Evolutionary conservation across 129 eudicot species (phyloP).

Genomic region (Centaurea solstitialis): DNA sequence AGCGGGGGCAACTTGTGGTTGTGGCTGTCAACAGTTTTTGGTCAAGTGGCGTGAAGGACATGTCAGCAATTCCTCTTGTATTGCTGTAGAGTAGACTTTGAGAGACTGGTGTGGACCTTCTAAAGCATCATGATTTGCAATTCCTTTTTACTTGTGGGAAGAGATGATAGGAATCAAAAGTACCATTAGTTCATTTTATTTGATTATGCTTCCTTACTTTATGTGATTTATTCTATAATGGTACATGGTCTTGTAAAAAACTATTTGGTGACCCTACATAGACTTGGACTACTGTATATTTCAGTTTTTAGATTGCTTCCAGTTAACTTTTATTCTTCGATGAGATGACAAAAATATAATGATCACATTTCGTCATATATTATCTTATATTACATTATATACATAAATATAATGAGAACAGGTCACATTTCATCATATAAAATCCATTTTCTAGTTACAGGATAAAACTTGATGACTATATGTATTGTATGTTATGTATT

Average conservation of each 20-base stretch:
- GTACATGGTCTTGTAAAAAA: neutral
- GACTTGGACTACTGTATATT: neutral
- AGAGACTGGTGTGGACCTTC: neutral
- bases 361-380: too few species aligned
- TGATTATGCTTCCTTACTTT: neutral
- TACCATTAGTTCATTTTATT: neutral
- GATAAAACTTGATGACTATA: conserved; percentile 4
- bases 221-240: neutral
- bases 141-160: neutral
- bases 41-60: neutral
- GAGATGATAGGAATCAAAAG: neutral
- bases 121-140: neutral
- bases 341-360: neutral
- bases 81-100: neutral
- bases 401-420: neutral
- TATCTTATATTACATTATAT: neutral
- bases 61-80: neutral
- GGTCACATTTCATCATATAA: neutral
- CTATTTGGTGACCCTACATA: neutral
- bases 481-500: conserved; percentile 2
- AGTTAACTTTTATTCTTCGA: neutral
- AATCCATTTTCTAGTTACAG: neutral
- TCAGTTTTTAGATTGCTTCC: neutral
- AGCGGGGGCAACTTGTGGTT: neutral
- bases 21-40: neutral